Conservation (phyloP, 2,329 filamentous ascomycete species). For the Penicillium sclerotiorum region DNA sequence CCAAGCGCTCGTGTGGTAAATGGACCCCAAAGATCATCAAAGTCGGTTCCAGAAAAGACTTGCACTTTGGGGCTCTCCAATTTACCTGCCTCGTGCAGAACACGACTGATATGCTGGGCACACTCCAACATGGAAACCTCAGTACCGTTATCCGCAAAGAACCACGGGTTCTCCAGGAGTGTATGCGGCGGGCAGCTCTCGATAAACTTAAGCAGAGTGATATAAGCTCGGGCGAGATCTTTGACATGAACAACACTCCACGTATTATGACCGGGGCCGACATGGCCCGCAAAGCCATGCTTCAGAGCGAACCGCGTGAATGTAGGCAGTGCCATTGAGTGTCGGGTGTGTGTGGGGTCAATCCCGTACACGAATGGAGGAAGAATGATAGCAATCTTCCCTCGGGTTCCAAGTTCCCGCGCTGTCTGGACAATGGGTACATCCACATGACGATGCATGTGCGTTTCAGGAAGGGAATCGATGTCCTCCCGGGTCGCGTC, state of each 20-base stretch:
- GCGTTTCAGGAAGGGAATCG: background rate
- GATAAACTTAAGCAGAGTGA: background rate
- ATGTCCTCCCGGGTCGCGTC: background rate
- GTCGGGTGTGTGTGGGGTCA: background rate
- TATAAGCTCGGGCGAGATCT: background rate
- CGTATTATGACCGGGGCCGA: background rate
- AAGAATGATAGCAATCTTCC: slow-evolving; percentile 1
- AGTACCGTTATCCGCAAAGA: slow-evolving; percentile 2
- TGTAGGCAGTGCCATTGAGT: background rate
- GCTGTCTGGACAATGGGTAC: background rate
- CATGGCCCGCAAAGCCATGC: background rate
- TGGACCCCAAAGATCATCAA: background rate
- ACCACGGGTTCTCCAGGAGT: background rate
- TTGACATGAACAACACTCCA: slow-evolving; percentile 5
- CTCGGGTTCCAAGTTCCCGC: background rate
- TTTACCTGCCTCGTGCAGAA: background rate
- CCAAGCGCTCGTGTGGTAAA: background rate
- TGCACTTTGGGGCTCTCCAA: background rate
- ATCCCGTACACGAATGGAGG: background rate
- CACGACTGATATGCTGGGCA: background rate
- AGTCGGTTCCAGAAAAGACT: background rate
- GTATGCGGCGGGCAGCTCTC: background rate
- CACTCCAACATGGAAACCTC: background rate
- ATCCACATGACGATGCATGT: slow-evolving; percentile 1
- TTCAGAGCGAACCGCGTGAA: background rate